phyloP scores from a whole-genome alignment of 192 early-diverging fungal genomes.

The Spizellomyces punctatus region DNA sequence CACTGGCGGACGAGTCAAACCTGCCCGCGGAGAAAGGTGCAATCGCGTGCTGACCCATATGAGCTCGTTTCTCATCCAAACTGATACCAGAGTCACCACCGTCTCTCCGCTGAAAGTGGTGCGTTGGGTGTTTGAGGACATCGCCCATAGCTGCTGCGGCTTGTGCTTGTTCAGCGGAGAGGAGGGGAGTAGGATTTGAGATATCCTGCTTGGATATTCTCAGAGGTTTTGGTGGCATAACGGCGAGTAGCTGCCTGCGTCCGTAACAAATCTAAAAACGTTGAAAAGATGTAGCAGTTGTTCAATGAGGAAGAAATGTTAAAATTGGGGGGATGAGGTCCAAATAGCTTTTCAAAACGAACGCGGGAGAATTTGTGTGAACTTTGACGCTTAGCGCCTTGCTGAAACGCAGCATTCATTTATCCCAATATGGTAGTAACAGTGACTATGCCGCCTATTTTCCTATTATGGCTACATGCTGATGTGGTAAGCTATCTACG shows the following conservation, averaged over 20 bases:
- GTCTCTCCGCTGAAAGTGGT: background rate
- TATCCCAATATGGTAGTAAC: no score
- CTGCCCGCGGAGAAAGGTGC: conserved; percentile 14
- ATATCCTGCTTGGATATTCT: conserved; percentile 39
- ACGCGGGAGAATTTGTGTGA: background rate
- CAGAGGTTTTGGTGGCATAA: conserved; percentile 15
- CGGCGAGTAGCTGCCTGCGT: background rate
- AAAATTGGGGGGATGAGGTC: background rate
- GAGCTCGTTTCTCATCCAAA: conserved; percentile 2
- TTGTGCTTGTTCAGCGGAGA: conserved; percentile 24
- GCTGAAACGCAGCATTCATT: no score
- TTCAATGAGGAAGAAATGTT: no score
- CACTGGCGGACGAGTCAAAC: conserved; percentile 21
- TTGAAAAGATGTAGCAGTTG: no score
- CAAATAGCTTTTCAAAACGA: background rate
- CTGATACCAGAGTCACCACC: conserved; percentile 1
- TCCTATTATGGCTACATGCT: no score
- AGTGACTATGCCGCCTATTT: no score
- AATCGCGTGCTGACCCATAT: conserved; percentile 4
- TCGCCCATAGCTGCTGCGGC: conserved; percentile 13
- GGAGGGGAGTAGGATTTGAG: conserved; percentile 34
- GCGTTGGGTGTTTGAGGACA: background rate
- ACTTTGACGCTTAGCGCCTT: no score
- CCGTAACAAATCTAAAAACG: no score
- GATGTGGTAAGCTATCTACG: no score